A percentile compares a stretch with the other conserved stretches of the same genome.
These are phyloP conservation scores for Juncus inflexus DNA, from an alignment of 176 grass and related monocot genomes.

Conservation along the genomic window DNA sequence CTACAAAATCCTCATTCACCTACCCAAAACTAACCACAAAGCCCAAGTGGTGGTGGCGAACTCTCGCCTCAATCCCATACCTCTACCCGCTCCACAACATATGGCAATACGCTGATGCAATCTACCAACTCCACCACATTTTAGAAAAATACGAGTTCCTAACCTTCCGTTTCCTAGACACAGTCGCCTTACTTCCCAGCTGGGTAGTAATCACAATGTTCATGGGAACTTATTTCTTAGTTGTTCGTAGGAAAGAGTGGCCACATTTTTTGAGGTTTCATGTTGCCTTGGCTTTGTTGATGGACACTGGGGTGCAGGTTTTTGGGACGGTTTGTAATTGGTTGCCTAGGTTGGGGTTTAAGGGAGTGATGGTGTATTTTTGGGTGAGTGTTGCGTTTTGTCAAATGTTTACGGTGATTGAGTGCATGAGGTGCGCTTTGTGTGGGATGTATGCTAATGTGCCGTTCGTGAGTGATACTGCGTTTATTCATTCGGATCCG, in stretches of 20 bases:
- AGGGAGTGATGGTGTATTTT: constrained; percentile 57
- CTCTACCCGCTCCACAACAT: constrained; percentile 85
- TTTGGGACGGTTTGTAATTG: constrained; percentile 78
- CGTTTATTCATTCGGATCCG: constrained; percentile 82
- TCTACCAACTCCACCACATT: constrained; percentile 68
- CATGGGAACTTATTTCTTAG: constrained; percentile 66
- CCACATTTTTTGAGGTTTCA: constrained; percentile 92
- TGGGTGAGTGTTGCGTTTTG: constrained; percentile 66
- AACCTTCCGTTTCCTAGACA: constrained; percentile 72
- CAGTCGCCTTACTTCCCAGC: constrained; percentile 59
- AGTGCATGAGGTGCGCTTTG: constrained; percentile 78
- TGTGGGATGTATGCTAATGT: constrained; percentile 70
- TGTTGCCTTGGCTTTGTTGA: constrained; percentile 69
- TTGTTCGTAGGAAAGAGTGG: constrained; percentile 74
- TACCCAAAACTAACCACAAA: constrained; percentile 83
- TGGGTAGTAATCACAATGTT: constrained; percentile 74
- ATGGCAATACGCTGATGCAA: constrained; percentile 72
- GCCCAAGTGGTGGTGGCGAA: constrained; percentile 91
- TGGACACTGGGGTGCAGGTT: constrained; percentile 74
- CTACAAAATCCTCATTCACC: constrained; percentile 48
- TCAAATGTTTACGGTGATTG: constrained; percentile 70
- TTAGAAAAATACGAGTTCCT: constrained; percentile 67
- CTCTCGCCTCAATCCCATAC: constrained; percentile 76
- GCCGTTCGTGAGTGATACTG: constrained; percentile 69
- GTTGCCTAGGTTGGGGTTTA: constrained; percentile 65